These are phyloP conservation scores for Talaromyces albobiverticillius DNA, from an alignment of 2,329 filamentous ascomycete genomes.

Conservation along the genomic window DNA sequence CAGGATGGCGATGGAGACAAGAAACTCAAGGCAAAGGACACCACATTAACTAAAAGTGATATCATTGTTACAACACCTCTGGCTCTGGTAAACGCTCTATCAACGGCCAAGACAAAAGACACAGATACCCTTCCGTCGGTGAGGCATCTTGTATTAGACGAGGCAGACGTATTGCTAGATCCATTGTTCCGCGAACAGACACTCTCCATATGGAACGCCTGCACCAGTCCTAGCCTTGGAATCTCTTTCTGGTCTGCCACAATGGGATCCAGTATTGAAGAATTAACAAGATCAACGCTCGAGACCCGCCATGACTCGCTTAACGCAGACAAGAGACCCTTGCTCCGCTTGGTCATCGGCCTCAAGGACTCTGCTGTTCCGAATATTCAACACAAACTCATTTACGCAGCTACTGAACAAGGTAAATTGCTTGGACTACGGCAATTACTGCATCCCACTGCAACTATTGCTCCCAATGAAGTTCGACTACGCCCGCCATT, in stretches of 20 bases:
- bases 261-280: conserved; percentile 90
- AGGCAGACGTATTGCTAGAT: conserved; percentile 92
- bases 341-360: conserved; percentile 88
- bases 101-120: conserved; percentile 44
- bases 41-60: conserved; percentile 66
- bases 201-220: conserved; percentile 76
- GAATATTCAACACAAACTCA: conserved; percentile 83
- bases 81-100: conserved; percentile 71
- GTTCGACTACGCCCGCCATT: conserved; percentile 75
- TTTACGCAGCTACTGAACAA: conserved; percentile 87
- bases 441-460: conserved; percentile 77
- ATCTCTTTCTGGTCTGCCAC: conserved; percentile 93
- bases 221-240: conserved; percentile 66
- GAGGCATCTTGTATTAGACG: conserved; percentile 76
- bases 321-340: conserved; percentile 40
- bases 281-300: conserved; percentile 68
- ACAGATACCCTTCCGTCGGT: conserved; percentile 62
- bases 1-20: conserved; percentile 30
- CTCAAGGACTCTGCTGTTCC: conserved; percentile 94
- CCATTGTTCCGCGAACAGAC: conserved; percentile 88
- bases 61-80: conserved; percentile 79
- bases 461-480: conserved; percentile 46
- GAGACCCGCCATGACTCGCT: conserved; percentile 49
- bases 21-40: conserved; percentile 27
- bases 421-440: conserved; percentile 90